phyloP scores from a whole-genome alignment of 2,329 filamentous ascomycete genomes.

The Aspergillus terreus region DNA sequence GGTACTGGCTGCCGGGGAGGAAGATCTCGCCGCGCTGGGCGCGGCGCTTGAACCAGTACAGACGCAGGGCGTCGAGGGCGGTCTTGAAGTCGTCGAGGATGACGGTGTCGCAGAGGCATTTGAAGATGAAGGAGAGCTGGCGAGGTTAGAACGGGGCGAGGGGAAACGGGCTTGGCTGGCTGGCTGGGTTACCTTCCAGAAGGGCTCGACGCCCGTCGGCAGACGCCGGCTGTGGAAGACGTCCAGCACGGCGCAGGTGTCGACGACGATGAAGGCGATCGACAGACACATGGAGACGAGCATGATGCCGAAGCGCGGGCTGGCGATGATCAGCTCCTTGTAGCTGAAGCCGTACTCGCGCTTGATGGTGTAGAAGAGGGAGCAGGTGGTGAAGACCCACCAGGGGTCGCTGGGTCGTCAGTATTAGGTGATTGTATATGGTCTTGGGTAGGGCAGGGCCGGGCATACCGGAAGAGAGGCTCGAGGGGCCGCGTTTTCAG shows the following conservation, averaged over 20 bases:
- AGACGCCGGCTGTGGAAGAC: slow-evolving; percentile 37
- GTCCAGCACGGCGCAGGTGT: slow-evolving; percentile 57
- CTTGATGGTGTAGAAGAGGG: slow-evolving; percentile 61
- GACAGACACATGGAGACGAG: slow-evolving; percentile 58
- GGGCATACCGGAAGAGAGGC: slow-evolving; percentile 52
- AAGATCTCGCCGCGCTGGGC: slow-evolving; percentile 16
- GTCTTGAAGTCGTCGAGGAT: slow-evolving; percentile 68
- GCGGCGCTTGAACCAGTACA: slow-evolving; percentile 31
- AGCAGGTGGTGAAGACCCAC: slow-evolving; percentile 63
- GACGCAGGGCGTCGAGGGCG: slow-evolving; percentile 40
- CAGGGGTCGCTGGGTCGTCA: slow-evolving; percentile 53
- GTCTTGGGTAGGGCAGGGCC: not conserved
- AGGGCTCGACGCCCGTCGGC: slow-evolving; percentile 60
- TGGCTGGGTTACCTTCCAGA: slow-evolving; percentile 49
- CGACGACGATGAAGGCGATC: slow-evolving; percentile 58
- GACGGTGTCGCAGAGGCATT: slow-evolving; percentile 64
- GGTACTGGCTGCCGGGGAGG: slow-evolving; percentile 2
- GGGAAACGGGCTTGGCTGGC: not conserved
- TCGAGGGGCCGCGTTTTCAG: slow-evolving; percentile 56
- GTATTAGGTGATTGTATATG: no score
- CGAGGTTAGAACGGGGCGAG: not conserved
- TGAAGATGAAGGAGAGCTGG: slow-evolving; percentile 58
- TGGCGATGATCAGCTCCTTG: slow-evolving; percentile 56
- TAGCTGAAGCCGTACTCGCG: slow-evolving; percentile 58
- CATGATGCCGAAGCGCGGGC: slow-evolving; percentile 63